Base-by-base conservation (phyloP, 2,329 filamentous ascomycete genomes). In the Apiospora kogelbergensis region DNA sequence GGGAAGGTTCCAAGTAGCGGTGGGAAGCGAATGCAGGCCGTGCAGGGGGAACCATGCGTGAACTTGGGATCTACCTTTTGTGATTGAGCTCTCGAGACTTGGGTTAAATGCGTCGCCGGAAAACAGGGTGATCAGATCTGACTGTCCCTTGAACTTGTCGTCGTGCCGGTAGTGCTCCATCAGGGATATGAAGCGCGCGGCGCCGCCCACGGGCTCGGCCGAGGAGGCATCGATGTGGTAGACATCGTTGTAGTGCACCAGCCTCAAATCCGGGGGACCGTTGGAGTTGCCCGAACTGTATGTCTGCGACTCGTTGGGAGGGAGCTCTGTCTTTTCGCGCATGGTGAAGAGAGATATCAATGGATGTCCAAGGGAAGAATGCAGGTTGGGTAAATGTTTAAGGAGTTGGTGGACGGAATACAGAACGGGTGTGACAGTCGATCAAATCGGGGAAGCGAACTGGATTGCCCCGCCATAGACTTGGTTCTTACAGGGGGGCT, bases 71-170 rank as follows among this genome's bases (percentile, higher is more conserved):
- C 72, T 78, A 85, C 93, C 94, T 82, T 97, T 97, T 2, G 94
- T 97, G 42, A 97, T 90, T 22, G 91, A 93, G 75, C 92, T 95
- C 80, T 97, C 94, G 69, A 97, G 82, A 74, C 93, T 95, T 0
- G 95, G 94, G 78, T 97, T 97, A 81, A 96, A 98, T 11, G 91
- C 94, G 85, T 97, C 95, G 45, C 94, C 94, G 2, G 94, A 97
- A 80, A 97, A 98, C 73, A 97, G 86, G 1, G 93, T 95, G 66
- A 97, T 77, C 4, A 94, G 81, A 46, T 87, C 83, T 1, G 93
- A 83, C 77, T 93, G 90, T 22, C 82, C 88, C 65, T 84, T 78
- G 77, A 88, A 96, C 65, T 83, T 83, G 53, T 86, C 79, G 66
- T 88, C 85, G 1, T 87, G 80, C 66, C 89, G 89, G 77, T 97